Conservation (phyloP, 148 eudicot genomes). For the Drosera capensis region DNA sequence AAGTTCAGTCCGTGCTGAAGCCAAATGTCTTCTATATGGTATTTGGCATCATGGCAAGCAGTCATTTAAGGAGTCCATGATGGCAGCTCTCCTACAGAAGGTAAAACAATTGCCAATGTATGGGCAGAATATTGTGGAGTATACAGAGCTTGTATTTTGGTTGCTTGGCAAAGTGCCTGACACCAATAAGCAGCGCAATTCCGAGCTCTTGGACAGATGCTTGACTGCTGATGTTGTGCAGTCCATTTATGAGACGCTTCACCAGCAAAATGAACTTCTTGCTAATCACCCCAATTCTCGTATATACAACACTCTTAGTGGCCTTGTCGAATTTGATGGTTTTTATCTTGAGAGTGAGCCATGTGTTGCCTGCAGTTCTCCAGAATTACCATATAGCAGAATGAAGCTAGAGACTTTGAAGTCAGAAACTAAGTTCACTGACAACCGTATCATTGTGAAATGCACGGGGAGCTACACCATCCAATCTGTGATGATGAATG, state of each 20-base stretch:
- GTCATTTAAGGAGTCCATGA: slow-evolving; percentile 59
- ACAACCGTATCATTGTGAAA: slow-evolving; percentile 96
- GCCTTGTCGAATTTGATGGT: slow-evolving; percentile 99
- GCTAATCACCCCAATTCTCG: slow-evolving; percentile 99
- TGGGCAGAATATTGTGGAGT: slow-evolving; percentile 86
- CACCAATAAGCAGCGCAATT: slow-evolving; percentile 46
- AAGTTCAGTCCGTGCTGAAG: slow-evolving; percentile 85
- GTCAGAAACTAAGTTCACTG: slow-evolving; percentile 94
- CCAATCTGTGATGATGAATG: slow-evolving; percentile 97
- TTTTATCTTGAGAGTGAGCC: slow-evolving; percentile 99
- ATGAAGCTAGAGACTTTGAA: slow-evolving; percentile 94
- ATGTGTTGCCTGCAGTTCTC: slow-evolving; percentile 99
- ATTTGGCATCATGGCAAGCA: slow-evolving; percentile 92
- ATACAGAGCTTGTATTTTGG: slow-evolving; percentile 61
- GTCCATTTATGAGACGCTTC: slow-evolving; percentile 84
- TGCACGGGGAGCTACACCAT: slow-evolving; percentile 99
- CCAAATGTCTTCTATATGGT: slow-evolving; percentile 75
- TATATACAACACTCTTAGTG: slow-evolving; percentile 88
- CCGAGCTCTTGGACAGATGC: slow-evolving; percentile 73
- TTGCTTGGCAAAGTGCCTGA: slow-evolving; percentile 77
- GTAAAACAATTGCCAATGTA: slow-evolving; percentile 72
- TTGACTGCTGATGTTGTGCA: slow-evolving; percentile 76
- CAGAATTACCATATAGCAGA: slow-evolving; percentile 90
- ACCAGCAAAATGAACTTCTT: slow-evolving; percentile 81
- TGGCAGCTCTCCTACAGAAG: slow-evolving; percentile 64